Evolutionary conservation across 2,329 filamentous ascomycete genomes (phyloP).

Genomic region (Zasmidium cellare): DNA sequence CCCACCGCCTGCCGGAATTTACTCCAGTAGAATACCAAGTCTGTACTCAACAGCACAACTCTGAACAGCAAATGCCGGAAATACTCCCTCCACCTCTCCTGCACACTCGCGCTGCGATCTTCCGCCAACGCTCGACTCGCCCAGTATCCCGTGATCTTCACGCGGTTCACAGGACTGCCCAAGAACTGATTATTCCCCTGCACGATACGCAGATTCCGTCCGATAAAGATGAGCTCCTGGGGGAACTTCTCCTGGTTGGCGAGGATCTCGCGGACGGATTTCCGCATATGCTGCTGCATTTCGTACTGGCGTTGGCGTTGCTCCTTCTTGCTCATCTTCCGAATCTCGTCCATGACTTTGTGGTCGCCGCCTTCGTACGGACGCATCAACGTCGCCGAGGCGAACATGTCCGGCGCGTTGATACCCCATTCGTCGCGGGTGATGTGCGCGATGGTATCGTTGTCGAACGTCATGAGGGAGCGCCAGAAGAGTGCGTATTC

Average conservation of each 20-base stretch:
- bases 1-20: slow-evolving; percentile 76
- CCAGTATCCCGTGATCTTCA: slow-evolving; percentile 94
- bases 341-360: slow-evolving; percentile 55
- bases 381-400: slow-evolving; percentile 82
- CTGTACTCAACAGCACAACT: slow-evolving; percentile 70
- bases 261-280: slow-evolving; percentile 75
- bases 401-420: slow-evolving; percentile 85
- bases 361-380: slow-evolving; percentile 86
- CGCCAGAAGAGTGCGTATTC: slow-evolving; percentile 94
- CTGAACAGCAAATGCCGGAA: slow-evolving; percentile 82
- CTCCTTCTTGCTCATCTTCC: slow-evolving; percentile 57
- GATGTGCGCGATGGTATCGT: slow-evolving; percentile 70
- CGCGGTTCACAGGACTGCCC: slow-evolving; percentile 81
- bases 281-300: slow-evolving; percentile 72
- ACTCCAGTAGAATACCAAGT: slow-evolving; percentile 80
- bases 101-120: slow-evolving; percentile 62
- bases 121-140: slow-evolving; percentile 81
- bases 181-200: slow-evolving; percentile 92
- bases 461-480: slow-evolving; percentile 89
- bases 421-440: slow-evolving; percentile 80
- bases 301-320: slow-evolving; percentile 66
- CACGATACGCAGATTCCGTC: slow-evolving; percentile 87
- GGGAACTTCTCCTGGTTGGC: slow-evolving; percentile 87
- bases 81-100: slow-evolving; percentile 66
- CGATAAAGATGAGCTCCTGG: slow-evolving; percentile 87